phyloP scores from a whole-genome alignment of 2,329 filamentous ascomycete species.

The Sporothrix globosa region DNA sequence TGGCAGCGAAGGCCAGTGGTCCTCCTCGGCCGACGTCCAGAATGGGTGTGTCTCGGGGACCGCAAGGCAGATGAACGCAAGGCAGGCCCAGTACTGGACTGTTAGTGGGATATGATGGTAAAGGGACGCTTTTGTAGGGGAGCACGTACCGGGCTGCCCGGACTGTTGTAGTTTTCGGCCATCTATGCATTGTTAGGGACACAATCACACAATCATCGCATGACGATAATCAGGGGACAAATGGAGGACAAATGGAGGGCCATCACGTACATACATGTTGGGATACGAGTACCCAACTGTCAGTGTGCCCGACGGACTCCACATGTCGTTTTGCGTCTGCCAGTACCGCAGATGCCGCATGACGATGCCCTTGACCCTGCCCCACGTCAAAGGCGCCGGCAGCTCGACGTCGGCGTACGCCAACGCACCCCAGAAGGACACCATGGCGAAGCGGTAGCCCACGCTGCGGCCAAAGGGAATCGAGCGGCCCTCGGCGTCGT shows the following conservation, averaged over 20 bases:
- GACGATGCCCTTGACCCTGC: conserved; percentile 75
- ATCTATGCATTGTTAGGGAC: conserved; percentile 50
- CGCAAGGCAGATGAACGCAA: conserved; percentile 74
- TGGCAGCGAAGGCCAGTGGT: conserved; percentile 59
- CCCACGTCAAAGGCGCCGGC: conserved; percentile 73
- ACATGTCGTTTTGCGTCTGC: conserved; percentile 74
- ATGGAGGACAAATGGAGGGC: background rate
- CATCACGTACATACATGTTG: conserved; percentile 66
- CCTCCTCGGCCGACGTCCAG: conserved; percentile 70
- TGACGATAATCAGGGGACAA: background rate
- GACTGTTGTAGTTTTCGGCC: conserved; percentile 82
- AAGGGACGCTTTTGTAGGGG: background rate
- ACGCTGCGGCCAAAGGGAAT: conserved; percentile 79
- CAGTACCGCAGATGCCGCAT: conserved; percentile 78
- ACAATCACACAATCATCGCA: too few species aligned
- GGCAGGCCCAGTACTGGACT: conserved; percentile 73
- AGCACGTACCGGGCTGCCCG: conserved; percentile 60
- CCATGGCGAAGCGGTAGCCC: conserved; percentile 83
- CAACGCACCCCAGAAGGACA: conserved; percentile 79
- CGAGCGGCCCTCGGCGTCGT: conserved; percentile 69
- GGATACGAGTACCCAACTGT: conserved; percentile 78
- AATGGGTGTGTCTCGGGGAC: conserved; percentile 72
- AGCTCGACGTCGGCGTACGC: conserved; percentile 76
- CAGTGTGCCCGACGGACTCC: conserved; percentile 73
- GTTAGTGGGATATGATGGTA: conserved; percentile 14